Percentiles rank a stretch among this genome's conserved stretches.
These are phyloP conservation scores for Solanum tarapatanum DNA, from an alignment of 257 asterid species.

Conservation along the genomic window DNA sequence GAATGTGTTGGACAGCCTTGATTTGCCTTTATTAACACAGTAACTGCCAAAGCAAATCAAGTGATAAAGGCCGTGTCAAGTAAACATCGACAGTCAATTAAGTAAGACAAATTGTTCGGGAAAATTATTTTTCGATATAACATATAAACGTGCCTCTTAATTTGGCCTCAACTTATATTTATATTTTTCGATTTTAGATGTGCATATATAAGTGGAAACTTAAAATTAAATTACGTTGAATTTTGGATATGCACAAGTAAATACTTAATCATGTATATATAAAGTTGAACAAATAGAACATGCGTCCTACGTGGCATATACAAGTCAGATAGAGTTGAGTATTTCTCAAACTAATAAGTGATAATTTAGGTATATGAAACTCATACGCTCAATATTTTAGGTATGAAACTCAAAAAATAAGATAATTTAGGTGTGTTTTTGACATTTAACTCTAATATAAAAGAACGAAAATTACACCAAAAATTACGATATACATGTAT, in stretches of 20 bases:
- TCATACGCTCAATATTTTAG: no score
- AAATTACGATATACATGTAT: background rate
- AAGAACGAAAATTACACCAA: background rate
- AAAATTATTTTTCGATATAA: background rate
- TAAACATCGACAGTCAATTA: background rate
- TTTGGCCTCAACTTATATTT: background rate
- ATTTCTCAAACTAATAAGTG: no score
- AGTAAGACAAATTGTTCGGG: background rate
- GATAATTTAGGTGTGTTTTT: no score
- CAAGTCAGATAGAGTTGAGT: no score
- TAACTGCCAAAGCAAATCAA: background rate
- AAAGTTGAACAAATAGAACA: background rate
- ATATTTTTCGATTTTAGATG: background rate
- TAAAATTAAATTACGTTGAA: no score
- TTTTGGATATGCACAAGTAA: no score
- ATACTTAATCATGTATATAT: no score
- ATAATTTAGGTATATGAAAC: no score
- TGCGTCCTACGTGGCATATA: background rate
- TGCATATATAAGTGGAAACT: no score
- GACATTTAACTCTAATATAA: no score
- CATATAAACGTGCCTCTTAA: background rate
- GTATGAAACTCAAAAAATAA: no score
- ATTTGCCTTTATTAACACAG: background rate
- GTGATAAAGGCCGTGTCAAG: background rate
- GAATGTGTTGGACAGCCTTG: background rate